These are phyloP conservation scores for Ganoderma boninense DNA, from an alignment of 1,284 basidiomycete genomes.

Conservation along the genomic window DNA sequence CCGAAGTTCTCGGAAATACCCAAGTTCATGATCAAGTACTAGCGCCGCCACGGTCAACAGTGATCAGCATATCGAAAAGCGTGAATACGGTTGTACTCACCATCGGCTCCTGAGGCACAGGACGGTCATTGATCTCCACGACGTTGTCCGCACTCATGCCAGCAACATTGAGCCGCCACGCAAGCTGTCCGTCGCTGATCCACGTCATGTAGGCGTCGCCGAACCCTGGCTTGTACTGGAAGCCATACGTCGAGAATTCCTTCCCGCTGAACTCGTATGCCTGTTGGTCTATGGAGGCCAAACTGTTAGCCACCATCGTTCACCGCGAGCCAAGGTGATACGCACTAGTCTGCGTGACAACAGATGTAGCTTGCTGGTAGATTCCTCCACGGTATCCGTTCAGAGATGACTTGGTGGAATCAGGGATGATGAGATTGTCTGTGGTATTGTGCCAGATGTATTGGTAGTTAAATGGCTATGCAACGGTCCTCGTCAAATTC, in stretches of 20 bases:
- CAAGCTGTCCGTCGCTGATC: slow-evolving; percentile 69
- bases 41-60: neutral
- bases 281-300: slow-evolving; percentile 33
- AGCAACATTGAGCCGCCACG: slow-evolving; percentile 78
- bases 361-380: slow-evolving; percentile 57
- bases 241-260: slow-evolving; percentile 38
- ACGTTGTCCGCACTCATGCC: slow-evolving; percentile 69
- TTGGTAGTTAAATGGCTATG: slow-evolving; percentile 40
- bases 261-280: slow-evolving; percentile 39
- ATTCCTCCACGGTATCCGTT: slow-evolving; percentile 63
- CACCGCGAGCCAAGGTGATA: too few species aligned
- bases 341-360: slow-evolving; percentile 35
- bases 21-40: slow-evolving; percentile 84
- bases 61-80: neutral
- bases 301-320: neutral
- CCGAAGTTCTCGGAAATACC: slow-evolving; percentile 87
- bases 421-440: slow-evolving; percentile 47
- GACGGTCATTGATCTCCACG: slow-evolving; percentile 40
- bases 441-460: slow-evolving; percentile 45
- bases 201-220: slow-evolving; percentile 75
- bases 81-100: slow-evolving; percentile 22
- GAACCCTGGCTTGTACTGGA: slow-evolving; percentile 43
- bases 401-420: slow-evolving; percentile 49
- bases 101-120: slow-evolving; percentile 44
- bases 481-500: slow-evolving; percentile 1